phyloP scores from a whole-genome alignment of 352 stramenopile species.

The Globisporangium megalacanthum region DNA sequence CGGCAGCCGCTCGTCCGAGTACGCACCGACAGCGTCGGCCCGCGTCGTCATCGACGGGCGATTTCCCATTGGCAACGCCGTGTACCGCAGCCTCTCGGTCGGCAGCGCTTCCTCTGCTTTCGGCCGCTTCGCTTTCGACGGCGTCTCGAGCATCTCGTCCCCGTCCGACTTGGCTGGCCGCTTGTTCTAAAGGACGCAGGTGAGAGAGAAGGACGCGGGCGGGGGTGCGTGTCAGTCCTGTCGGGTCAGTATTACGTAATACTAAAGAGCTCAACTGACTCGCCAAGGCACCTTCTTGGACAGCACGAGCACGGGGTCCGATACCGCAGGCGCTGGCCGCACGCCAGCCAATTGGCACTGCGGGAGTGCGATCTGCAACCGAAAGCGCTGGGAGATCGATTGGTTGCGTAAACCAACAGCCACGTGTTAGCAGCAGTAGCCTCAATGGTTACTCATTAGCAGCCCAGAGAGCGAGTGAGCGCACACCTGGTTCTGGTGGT shows the following conservation, averaged over 20 bases:
- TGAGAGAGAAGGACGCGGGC: background rate
- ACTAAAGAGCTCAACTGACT: no score
- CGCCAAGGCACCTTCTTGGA: conserved; percentile 47
- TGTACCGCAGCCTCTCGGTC: background rate
- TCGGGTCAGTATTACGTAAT: no score
- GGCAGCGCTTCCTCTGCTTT: conserved; percentile 19
- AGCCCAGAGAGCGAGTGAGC: background rate
- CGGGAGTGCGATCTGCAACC: conserved; percentile 45
- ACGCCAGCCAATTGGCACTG: conserved; percentile 24
- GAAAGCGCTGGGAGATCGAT: conserved; percentile 36
- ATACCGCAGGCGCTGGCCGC: conserved; percentile 26
- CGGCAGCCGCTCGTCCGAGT: conserved; percentile 16
- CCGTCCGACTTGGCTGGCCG: conserved; percentile 42
- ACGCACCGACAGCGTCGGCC: conserved; percentile 17
- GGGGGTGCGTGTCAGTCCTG: no score
- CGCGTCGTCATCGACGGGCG: conserved; percentile 2
- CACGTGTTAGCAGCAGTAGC: background rate
- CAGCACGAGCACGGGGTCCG: conserved; percentile 48
- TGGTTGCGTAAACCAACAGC: background rate
- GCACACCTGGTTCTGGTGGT: conserved; percentile 73
- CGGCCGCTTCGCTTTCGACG: conserved; percentile 35
- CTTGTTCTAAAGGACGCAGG: conserved; percentile 45
- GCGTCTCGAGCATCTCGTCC: conserved; percentile 27
- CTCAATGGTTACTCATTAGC: background rate
- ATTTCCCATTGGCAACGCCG: conserved; percentile 7